Percentiles rank a stretch among this genome's conserved stretches.
phyloP scores from a whole-genome alignment of 192 early-diverging fungal species.

The Gaertneriomyces sp. region DNA sequence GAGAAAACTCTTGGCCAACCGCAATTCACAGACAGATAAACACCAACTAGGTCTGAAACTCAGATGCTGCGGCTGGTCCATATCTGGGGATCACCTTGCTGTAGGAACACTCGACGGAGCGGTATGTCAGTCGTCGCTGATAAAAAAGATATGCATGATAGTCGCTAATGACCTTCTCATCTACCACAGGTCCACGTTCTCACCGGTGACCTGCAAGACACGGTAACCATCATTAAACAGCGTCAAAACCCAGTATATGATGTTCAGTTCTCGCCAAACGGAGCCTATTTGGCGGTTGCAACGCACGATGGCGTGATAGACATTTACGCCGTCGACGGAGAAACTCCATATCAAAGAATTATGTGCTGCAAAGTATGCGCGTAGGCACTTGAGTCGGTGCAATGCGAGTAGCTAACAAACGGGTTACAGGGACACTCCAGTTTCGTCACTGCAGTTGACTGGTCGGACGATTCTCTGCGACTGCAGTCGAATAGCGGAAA shows the following conservation, averaged over 20 bases:
- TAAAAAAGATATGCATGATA: too few species aligned
- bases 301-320: conserved; percentile 34
- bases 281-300: conserved; percentile 25
- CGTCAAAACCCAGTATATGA: conserved; percentile 32
- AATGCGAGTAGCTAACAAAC: conserved; percentile 9
- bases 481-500: conserved; percentile 29
- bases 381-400: neutral
- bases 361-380: conserved; percentile 27
- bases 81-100: conserved; percentile 16
- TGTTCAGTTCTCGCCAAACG: conserved; percentile 31
- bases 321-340: conserved; percentile 22
- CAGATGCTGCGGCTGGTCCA: conserved; percentile 23
- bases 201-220: conserved; percentile 19
- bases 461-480: conserved; percentile 19
- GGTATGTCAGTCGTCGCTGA: conserved; percentile 5
- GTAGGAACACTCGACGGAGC: conserved; percentile 35
- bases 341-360: conserved; percentile 15
- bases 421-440: conserved; percentile 22
- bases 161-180: neutral
- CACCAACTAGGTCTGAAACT: conserved; percentile 15
- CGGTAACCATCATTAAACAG: conserved; percentile 19
- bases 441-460: conserved; percentile 22
- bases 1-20: neutral
- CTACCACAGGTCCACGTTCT: conserved; percentile 26
- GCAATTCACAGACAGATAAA: neutral